Percentiles rank a stretch among this genome's conserved stretches.
These are phyloP conservation scores for Suillus alpinus DNA, from an alignment of 768 basidiomycete genomes.

Conservation along the genomic window DNA sequence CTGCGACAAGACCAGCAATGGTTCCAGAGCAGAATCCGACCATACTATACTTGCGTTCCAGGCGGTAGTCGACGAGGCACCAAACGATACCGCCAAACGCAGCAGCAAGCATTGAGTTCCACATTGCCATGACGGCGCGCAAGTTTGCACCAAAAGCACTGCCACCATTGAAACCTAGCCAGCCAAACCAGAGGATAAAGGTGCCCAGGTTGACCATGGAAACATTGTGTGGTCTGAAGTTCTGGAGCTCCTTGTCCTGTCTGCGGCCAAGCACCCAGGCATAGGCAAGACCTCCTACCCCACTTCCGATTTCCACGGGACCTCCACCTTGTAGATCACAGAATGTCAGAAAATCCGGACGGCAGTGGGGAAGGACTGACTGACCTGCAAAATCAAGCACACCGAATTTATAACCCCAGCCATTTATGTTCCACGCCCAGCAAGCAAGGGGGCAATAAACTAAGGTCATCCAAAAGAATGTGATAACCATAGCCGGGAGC, in stretches of 20 bases:
- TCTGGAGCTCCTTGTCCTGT: conserved; percentile 64
- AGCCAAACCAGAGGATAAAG: conserved; percentile 85
- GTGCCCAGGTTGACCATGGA: conserved; percentile 81
- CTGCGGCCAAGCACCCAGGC: conserved; percentile 85
- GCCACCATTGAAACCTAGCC: conserved; percentile 87
- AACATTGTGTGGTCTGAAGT: conserved; percentile 88
- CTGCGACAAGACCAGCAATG: conserved; percentile 84
- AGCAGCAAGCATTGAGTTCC: conserved; percentile 87
- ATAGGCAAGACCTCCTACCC: conserved; percentile 81
- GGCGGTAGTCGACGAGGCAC: conserved; percentile 76
- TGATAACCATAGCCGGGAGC: conserved; percentile 76
- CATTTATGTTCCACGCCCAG: conserved; percentile 79
- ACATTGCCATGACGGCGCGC: conserved; percentile 78
- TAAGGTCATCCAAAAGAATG: conserved; percentile 81
- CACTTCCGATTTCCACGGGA: conserved; percentile 85
- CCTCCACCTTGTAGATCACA: conserved; percentile 58
- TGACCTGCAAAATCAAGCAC: conserved; percentile 82
- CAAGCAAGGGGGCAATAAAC: conserved; percentile 87
- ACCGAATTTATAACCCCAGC: conserved; percentile 88
- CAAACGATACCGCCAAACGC: conserved; percentile 84
- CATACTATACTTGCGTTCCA: conserved; percentile 82
- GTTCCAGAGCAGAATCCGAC: conserved; percentile 92
- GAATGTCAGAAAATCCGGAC: conserved; percentile 2
- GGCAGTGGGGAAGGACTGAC: conserved; percentile 2
- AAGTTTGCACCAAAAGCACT: conserved; percentile 86